These are phyloP conservation scores for Teunomyces lycoperdinae DNA, from an alignment of 805 yeast species.

Conservation along the genomic window DNA sequence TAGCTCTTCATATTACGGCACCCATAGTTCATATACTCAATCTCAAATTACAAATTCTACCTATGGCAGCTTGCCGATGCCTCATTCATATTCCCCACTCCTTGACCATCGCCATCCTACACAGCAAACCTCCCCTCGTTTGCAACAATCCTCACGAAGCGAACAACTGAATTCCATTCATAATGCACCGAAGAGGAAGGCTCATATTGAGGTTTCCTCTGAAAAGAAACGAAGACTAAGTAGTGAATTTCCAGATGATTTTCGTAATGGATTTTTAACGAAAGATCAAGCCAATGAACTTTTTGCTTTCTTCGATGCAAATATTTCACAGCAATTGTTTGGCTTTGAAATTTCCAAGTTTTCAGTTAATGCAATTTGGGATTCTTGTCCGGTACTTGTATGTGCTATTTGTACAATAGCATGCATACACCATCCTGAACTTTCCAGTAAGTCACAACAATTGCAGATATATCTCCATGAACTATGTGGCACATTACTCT, in stretches of 20 bases:
- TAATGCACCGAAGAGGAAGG: neutral
- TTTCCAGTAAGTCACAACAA: conserved; percentile 23
- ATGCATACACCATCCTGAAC: conserved; percentile 55
- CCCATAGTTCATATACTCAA: neutral
- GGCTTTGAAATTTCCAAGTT: conserved; percentile 59
- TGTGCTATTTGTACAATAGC: conserved; percentile 62
- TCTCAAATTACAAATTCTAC: neutral
- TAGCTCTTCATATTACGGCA: neutral
- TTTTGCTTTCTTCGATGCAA: conserved; percentile 49
- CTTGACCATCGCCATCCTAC: neutral
- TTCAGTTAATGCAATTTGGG: conserved; percentile 50
- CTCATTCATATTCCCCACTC: neutral
- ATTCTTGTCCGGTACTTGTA: conserved; percentile 53
- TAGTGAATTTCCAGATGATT: conserved; percentile 23
- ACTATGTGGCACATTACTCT: conserved; percentile 33
- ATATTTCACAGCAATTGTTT: conserved; percentile 61
- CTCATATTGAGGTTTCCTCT: neutral
- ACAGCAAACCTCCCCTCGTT: neutral
- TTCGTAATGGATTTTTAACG: conserved; percentile 35
- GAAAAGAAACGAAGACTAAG: neutral
- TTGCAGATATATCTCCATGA: conserved; percentile 31
- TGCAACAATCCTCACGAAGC: neutral
- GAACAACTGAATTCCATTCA: neutral
- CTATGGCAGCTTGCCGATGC: neutral
- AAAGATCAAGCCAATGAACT: conserved; percentile 45